Conservation (phyloP, 1,139 yeast species). For the Suhomyces kunorum region DNA sequence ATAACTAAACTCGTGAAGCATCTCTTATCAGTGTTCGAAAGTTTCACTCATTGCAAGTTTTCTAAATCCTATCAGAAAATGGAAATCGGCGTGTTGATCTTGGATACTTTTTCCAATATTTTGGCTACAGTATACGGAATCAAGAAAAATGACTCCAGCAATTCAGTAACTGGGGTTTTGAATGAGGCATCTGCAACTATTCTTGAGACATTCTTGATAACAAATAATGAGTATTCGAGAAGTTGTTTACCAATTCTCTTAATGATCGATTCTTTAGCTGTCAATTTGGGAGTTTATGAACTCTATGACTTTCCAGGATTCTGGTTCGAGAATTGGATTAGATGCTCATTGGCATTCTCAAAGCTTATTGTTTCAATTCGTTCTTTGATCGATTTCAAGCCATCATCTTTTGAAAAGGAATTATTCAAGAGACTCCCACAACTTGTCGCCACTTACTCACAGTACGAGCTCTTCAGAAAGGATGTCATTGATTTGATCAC, state of each 20-base stretch:
- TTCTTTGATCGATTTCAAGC: constrained; percentile 44
- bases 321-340: constrained; percentile 48
- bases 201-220: constrained; percentile 56
- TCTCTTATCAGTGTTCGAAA: constrained; percentile 68
- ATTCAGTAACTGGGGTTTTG: constrained; percentile 23
- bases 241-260: constrained; percentile 58
- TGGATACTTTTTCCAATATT: constrained; percentile 58
- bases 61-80: constrained; percentile 55
- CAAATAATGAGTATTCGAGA: constrained; percentile 52
- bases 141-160: constrained; percentile 15
- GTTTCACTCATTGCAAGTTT: constrained; percentile 72
- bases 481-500: constrained; percentile 60
- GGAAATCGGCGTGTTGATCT: constrained; percentile 59
- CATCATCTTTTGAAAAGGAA: constrained; percentile 65
- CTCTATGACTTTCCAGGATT: constrained; percentile 44
- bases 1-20: constrained; percentile 58
- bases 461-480: constrained; percentile 48
- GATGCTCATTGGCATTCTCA: constrained; percentile 42
- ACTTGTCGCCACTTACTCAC: constrained; percentile 61
- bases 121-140: constrained; percentile 59
- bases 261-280: constrained; percentile 50
- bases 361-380: constrained; percentile 55
- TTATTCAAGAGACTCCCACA: constrained; percentile 58
- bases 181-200: constrained; percentile 51
- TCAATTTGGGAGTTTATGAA: constrained; percentile 39